Base-by-base conservation (phyloP, 306 rosid species). In the Nissolia schottii region DNA sequence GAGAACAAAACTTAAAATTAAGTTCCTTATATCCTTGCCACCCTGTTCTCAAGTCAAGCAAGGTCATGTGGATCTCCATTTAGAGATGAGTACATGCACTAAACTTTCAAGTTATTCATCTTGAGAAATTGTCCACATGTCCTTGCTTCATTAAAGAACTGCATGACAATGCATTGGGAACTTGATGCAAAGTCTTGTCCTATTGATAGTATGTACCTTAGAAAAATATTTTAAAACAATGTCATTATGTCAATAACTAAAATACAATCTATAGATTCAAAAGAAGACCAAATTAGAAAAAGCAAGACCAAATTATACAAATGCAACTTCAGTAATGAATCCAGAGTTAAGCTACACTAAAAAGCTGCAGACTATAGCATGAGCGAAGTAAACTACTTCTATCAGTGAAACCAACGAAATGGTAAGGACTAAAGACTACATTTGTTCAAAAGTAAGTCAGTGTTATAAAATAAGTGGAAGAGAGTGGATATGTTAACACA, bases 211-310 rank as follows among this genome's bases (percentile, higher is more conserved):
- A 60, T 48, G 22, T 10, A 55, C 12, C 48, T 29, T 15, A 32
- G 62, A 23, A 76, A 64, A 76, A 9, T 45, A 31, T 56, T 35
- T 55, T 27, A 48, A 60, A 51, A 75, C n/a, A n/a, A n/a, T n/a
- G n/a, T n/a, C n/a, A n/a, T n/a, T n/a, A n/a, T n/a, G n/a, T n/a
- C n/a, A n/a, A 29, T 20, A 58, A 25, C n/a, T 10, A 40, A 57
- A 60, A 34, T 5, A 31, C 31, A 22, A 34, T 40, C 60, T 29
- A n/a, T 25, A 64, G 63, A 71, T 70, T 38, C 35, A 7, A 27
- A 58, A 66, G 19, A 59, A n/a, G n/a, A n/a, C n/a, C 11, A n/a
- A 35, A 0, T 35, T 19, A 14, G 11, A 22, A 29, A n/a, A 43
- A 8, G 53, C 41, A 66, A 58, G 28, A 14, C 49, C 14, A 13